These are phyloP conservation scores for Erythrobasidium yunnanense DNA, from an alignment of 768 basidiomycete genomes.

Conservation along the genomic window DNA sequence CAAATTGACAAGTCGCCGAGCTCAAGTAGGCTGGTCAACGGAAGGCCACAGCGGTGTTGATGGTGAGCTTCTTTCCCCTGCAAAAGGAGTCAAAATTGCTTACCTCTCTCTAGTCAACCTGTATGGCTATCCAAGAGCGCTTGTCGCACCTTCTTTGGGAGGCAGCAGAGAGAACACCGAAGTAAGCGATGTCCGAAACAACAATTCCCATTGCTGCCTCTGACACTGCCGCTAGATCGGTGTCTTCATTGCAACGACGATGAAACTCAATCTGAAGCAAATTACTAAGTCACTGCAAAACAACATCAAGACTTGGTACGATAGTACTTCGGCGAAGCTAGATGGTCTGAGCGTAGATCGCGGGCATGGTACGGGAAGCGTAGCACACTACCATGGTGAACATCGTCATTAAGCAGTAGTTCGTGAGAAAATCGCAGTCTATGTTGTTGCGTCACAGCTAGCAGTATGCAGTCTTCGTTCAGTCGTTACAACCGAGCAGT, in stretches of 20 bases:
- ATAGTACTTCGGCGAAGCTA: neutral
- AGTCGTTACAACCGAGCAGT: too few species aligned
- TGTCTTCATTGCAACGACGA: constrained; percentile 32
- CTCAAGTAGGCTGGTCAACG: constrained; percentile 38
- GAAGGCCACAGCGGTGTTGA: constrained; percentile 37
- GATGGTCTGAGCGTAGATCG: constrained; percentile 12
- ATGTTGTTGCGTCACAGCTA: neutral
- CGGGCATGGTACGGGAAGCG: constrained; percentile 2
- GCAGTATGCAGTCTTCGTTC: too few species aligned
- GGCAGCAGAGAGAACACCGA: constrained; percentile 38
- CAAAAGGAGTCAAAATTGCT: too few species aligned
- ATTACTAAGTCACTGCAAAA: constrained; percentile 17
- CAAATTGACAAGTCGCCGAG: constrained; percentile 31
- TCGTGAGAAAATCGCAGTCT: too few species aligned
- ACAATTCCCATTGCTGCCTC: neutral
- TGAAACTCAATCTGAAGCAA: constrained; percentile 27
- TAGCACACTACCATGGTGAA: constrained; percentile 35
- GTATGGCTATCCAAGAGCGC: constrained; percentile 32
- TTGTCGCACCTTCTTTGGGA: constrained; percentile 21
- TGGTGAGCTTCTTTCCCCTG: too few species aligned
- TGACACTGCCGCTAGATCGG: constrained; percentile 30
- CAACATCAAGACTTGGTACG: constrained; percentile 20
- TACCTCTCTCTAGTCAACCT: too few species aligned
- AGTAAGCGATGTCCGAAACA: constrained; percentile 15
- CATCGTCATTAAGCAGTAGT: constrained; percentile 2